Base-by-base conservation (phyloP, 2,329 filamentous ascomycete species). In the Ustilaginoidea virens region DNA sequence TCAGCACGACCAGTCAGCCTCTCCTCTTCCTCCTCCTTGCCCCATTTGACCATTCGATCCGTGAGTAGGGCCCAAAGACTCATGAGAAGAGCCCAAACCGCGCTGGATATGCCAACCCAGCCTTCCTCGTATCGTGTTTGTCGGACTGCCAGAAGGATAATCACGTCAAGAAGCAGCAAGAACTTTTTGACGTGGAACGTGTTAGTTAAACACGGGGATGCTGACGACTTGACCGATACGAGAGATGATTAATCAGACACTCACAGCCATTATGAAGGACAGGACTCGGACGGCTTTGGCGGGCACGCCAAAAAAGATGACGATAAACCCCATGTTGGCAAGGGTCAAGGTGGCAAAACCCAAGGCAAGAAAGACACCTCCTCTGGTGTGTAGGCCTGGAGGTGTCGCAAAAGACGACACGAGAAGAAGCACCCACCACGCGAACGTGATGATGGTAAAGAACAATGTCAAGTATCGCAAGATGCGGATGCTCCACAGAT, bases 341-440 rank as follows among this genome's bases (percentile, higher is more conserved):
- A 83, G 57, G 1, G 86, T 76, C 35, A 96, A 53, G 28, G 75
- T 83, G 5, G 82, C 74, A 52, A 80, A 96, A 37, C 76, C 70
- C 47, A 93, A 92, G 33, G 82, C 71, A 50, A 83, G 83, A 66
- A 93, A 98, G 22, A 81, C 82, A n/a, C 85, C 90, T 5, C 90
- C 90, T 29, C 83, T 74, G 7, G 75, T 80, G 48, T 90, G 74
- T 49, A 96, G 74, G 26, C 78, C 76, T 1, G 87, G 87, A 10
- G 85, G 85, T 30, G 81, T 93, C 40, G 92, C 75, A 55, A 98
- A 98, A 39, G 79, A 74, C 31, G 82, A 83, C 11, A 94, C 73
- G n/a, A 98, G 65, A 19, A 93, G 62, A 30, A 94, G 52, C 7
- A 82, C 66, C 87, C 90, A 96, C 87, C 87, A 96, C n/a, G 83